phyloP scores from a whole-genome alignment of 495 filamentous ascomycete species.

The Pyronema domesticum region DNA sequence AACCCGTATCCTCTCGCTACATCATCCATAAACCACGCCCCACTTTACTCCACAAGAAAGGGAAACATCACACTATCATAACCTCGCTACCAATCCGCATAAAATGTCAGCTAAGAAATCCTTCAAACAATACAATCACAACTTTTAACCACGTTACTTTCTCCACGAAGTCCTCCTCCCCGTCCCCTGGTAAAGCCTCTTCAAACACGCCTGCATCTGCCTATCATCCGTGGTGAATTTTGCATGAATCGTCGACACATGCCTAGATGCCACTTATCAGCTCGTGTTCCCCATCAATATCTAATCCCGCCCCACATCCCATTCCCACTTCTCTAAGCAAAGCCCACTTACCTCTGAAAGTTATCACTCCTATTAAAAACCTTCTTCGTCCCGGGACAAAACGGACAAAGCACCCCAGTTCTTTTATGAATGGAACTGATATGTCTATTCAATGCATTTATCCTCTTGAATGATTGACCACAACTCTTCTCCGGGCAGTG shows the following conservation, averaged over 20 bases:
- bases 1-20: too few relatives aligned
- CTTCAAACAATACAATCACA: too few relatives aligned
- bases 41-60: too few relatives aligned
- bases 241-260: background rate
- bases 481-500: background rate
- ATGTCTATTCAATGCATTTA: background rate
- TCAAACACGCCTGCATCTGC: background rate
- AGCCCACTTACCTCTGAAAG: conserved; percentile 1
- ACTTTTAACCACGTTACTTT: conserved; percentile 1
- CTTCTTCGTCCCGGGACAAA: background rate
- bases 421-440: conserved; percentile 1
- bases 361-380: conserved; percentile 4
- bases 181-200: background rate
- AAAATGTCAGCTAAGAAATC: too few relatives aligned
- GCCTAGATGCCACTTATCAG: background rate
- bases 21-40: too few relatives aligned
- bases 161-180: conserved; percentile 3
- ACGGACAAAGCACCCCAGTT: background rate
- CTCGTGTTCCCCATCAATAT: too few relatives aligned
- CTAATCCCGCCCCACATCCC: background rate
- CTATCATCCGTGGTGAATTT: background rate
- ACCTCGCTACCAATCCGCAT: too few relatives aligned
- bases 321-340: background rate
- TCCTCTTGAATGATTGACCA: background rate
- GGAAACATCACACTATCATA: too few relatives aligned